phyloP scores from a whole-genome alignment of 352 stramenopile species.

The Phytopythium mirpurense region DNA sequence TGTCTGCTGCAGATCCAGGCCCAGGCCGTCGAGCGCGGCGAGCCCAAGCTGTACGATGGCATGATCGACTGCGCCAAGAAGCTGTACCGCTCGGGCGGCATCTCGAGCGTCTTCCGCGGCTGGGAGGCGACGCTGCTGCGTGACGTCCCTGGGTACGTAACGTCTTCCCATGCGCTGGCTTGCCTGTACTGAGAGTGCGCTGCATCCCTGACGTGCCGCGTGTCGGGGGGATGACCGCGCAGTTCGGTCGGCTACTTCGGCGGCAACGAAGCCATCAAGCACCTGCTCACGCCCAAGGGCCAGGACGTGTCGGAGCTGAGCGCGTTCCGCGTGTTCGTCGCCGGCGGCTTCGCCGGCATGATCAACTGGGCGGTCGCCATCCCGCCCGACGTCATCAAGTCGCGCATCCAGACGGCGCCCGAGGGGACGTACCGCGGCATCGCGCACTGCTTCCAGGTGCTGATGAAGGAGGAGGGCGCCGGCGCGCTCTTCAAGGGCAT shows the following conservation, averaged over 20 bases:
- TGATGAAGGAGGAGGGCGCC: conserved; percentile 94
- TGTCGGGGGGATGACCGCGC: conserved; percentile 4
- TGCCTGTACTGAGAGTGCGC: no score
- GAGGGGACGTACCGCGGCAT: conserved; percentile 94
- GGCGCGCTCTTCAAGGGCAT: conserved; percentile 93
- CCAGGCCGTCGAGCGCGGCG: conserved; percentile 68
- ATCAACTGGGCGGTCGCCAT: conserved; percentile 96
- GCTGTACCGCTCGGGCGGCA: conserved; percentile 88
- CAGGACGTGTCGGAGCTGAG: conserved; percentile 85
- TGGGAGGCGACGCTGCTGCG: conserved; percentile 93
- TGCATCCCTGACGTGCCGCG: no score
- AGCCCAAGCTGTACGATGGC: conserved; percentile 89
- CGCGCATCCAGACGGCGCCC: conserved; percentile 93
- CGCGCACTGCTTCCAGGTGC: conserved; percentile 86
- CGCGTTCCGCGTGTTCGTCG: conserved; percentile 87
- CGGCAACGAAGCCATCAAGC: conserved; percentile 92
- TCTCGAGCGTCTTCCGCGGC: conserved; percentile 93
- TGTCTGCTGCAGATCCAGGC: conserved; percentile 93
- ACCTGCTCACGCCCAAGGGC: conserved; percentile 69
- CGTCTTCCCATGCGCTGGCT: no score
- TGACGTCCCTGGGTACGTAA: conserved; percentile 91
- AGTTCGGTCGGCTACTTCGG: conserved; percentile 94
- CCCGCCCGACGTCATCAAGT: conserved; percentile 96
- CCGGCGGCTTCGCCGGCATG: conserved; percentile 91
- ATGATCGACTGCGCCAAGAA: conserved; percentile 95